A percentile compares a stretch with the other conserved stretches of the same genome.
These are phyloP conservation scores for Oryza meridionalis DNA, from an alignment of 176 grass and related monocot species.

Conservation along the genomic window DNA sequence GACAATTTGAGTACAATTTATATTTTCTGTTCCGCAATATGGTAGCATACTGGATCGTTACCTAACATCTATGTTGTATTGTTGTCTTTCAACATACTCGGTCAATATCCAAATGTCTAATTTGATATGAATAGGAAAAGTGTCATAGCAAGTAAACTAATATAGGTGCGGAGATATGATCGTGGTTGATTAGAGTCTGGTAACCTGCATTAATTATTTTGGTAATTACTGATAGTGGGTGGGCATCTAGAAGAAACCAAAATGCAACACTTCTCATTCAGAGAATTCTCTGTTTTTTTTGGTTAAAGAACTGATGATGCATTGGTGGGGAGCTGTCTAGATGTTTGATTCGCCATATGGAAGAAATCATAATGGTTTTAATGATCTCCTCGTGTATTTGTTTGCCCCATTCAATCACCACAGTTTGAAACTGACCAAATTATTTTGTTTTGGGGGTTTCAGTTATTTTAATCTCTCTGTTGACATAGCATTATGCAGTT, in stretches of 20 bases:
- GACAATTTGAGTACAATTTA: not conserved
- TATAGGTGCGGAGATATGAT: not conserved
- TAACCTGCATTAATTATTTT: not conserved
- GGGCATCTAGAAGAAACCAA: not conserved
- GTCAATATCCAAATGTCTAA: no score
- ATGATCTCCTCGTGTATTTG: not conserved
- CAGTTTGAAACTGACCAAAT: not conserved
- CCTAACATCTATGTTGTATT: not conserved
- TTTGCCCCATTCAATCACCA: not conserved
- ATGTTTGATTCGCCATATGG: not conserved
- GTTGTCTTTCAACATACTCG: not conserved
- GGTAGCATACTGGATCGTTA: not conserved
- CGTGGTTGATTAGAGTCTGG: not conserved
- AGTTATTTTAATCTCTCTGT: not conserved
- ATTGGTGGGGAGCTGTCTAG: not conserved
- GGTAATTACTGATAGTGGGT: not conserved
- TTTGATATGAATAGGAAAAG: not conserved
- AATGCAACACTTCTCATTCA: not conserved
- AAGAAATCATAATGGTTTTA: not conserved
- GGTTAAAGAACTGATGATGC: slow-evolving; percentile 8
- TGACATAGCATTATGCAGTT: not conserved
- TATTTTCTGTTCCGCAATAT: not conserved
- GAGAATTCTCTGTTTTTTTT: slow-evolving; percentile 19
- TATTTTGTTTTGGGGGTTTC: not conserved
- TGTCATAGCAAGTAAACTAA: not conserved